Percentiles rank a stretch among this genome's conserved stretches.
Evolutionary conservation across 2,329 filamentous ascomycete genomes (phyloP).

Genomic region (Aspergillus sergii): DNA sequence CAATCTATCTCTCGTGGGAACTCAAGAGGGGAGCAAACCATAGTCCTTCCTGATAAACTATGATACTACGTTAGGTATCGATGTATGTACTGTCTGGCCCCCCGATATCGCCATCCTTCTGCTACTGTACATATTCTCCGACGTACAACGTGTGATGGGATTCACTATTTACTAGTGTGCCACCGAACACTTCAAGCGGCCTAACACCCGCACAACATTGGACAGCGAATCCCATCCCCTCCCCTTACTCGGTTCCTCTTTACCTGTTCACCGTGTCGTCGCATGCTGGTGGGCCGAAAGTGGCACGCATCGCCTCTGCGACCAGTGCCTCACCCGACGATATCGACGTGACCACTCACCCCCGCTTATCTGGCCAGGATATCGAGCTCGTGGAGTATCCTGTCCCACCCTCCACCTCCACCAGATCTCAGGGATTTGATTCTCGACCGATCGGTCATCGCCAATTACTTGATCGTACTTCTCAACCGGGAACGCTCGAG

Average conservation of each 20-base stretch:
- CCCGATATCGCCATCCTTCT: neutral
- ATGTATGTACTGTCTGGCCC: neutral
- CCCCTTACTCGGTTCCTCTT: constrained; percentile 8
- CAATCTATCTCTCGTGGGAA: neutral
- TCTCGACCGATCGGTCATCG: constrained; percentile 5
- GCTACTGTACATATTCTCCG: neutral
- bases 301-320: constrained; percentile 31
- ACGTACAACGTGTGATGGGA: constrained; percentile 4
- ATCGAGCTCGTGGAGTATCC: constrained; percentile 37
- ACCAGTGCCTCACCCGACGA: constrained; percentile 25
- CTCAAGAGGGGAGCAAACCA: no score
- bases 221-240: neutral
- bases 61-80: neutral
- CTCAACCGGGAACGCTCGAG: neutral
- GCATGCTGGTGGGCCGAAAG: constrained; percentile 26
- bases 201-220: constrained; percentile 1
- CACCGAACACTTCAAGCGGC: neutral
- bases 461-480: neutral
- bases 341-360: constrained; percentile 17
- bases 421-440: neutral
- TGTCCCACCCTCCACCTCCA: constrained; percentile 13
- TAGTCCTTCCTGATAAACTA: neutral
- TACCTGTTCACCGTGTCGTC: constrained; percentile 27
- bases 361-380: constrained; percentile 26
- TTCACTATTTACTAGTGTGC: constrained; percentile 1